Percentiles rank a stretch among this genome's conserved stretches.
phyloP scores from a whole-genome alignment of 768 basidiomycete genomes.

The Pholiota molesta region DNA sequence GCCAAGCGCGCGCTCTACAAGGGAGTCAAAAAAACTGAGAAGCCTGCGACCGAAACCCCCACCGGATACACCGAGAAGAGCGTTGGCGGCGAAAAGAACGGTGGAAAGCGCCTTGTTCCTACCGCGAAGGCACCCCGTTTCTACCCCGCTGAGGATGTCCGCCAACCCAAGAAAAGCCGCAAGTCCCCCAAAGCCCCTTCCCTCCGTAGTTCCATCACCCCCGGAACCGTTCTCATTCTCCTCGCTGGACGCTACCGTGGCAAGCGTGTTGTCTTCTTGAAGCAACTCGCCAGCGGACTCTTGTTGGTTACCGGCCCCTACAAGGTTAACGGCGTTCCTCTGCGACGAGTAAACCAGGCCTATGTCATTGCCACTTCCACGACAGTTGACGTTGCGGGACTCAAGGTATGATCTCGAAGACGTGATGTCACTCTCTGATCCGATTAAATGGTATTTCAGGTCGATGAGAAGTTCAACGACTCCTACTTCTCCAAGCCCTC shows the following conservation, averaged over 20 bases:
- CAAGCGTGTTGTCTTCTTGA: constrained; percentile 98
- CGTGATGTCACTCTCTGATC: constrained; percentile 3
- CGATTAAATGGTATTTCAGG: constrained; percentile 40
- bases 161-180: constrained; percentile 88
- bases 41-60: constrained; percentile 60
- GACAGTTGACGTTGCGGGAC: constrained; percentile 76
- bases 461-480: constrained; percentile 91
- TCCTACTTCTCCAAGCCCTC: constrained; percentile 88
- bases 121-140: constrained; percentile 84
- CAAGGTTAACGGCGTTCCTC: constrained; percentile 98
- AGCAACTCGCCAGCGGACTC: constrained; percentile 91
- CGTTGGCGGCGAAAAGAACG: constrained; percentile 90
- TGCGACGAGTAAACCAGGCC: constrained; percentile 97
- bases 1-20: constrained; percentile 85
- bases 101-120: constrained; percentile 85
- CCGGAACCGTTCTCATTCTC: constrained; percentile 93
- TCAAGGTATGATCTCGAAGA: constrained; percentile 58
- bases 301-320: constrained; percentile 96
- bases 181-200: constrained; percentile 79
- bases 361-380: constrained; percentile 99
- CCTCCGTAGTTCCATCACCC: constrained; percentile 87
- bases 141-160: constrained; percentile 96
- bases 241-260: constrained; percentile 98
- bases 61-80: constrained; percentile 75
- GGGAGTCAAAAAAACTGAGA: constrained; percentile 78